Percentiles rank a stretch among this genome's conserved stretches.
Conservation (phyloP, 129 eudicot genomes). For the Arctium minus region DNA sequence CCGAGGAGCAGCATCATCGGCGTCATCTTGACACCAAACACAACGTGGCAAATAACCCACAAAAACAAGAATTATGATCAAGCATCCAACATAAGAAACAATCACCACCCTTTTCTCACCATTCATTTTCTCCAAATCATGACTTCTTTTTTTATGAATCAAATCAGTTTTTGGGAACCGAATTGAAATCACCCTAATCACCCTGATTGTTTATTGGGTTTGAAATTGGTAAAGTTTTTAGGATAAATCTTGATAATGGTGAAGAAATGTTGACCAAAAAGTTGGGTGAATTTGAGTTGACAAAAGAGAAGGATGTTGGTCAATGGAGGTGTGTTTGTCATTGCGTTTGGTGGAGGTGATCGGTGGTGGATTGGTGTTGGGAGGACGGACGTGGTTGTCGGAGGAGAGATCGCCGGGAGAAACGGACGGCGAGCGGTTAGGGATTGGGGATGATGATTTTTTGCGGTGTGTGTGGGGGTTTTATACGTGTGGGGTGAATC, state of each 20-base stretch:
- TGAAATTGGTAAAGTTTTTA: neutral
- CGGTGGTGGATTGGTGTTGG: slow-evolving; percentile 22
- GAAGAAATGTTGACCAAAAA: slow-evolving; percentile 9
- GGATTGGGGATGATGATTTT: neutral
- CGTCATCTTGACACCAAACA: slow-evolving; percentile 46
- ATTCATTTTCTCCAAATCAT: slow-evolving; percentile 42
- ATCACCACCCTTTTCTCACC: slow-evolving; percentile 31
- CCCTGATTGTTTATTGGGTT: neutral
- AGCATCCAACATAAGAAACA: slow-evolving; percentile 30
- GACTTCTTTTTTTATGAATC: neutral
- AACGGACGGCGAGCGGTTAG: slow-evolving; percentile 31
- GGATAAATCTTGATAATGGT: slow-evolving; percentile 1
- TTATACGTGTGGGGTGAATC: neutral
- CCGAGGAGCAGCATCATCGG: slow-evolving; percentile 22
- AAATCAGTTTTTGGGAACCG: neutral
- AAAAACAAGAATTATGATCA: slow-evolving; percentile 28
- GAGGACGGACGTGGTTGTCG: slow-evolving; percentile 38
- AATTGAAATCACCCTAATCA: neutral
- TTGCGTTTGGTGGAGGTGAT: slow-evolving; percentile 20
- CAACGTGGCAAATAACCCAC: slow-evolving; percentile 28
- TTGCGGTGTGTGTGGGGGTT: neutral
- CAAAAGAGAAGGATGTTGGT: slow-evolving; percentile 31
- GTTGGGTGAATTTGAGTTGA: slow-evolving; percentile 16
- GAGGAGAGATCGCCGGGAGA: slow-evolving; percentile 55
- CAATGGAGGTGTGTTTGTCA: slow-evolving; percentile 27